Evolutionary conservation across 192 early-diverging fungal genomes (phyloP).

Genomic region (Gryganskiella cystojenkinii): DNA sequence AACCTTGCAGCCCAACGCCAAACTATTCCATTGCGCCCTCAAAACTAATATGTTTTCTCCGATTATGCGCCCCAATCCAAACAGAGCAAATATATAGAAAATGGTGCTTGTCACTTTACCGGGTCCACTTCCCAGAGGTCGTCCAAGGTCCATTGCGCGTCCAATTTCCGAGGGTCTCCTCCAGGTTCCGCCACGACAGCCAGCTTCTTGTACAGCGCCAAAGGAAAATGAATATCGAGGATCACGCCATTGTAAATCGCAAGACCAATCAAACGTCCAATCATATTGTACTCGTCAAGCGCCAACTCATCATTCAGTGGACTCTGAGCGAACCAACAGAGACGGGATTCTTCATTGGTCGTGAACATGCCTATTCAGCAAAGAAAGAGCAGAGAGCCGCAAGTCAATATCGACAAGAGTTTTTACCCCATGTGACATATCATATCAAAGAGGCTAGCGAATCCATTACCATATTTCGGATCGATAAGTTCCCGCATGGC

Average conservation of each 20-base stretch:
- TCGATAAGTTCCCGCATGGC: slow-evolving; percentile 91
- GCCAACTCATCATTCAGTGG: slow-evolving; percentile 59
- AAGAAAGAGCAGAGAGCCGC: neutral
- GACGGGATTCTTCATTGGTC: slow-evolving; percentile 83
- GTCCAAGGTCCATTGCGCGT: slow-evolving; percentile 68
- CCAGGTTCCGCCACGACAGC: slow-evolving; percentile 34
- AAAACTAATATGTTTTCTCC: too few species aligned
- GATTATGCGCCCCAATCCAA: too few species aligned
- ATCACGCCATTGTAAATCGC: slow-evolving; percentile 95
- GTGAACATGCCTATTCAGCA: slow-evolving; percentile 67
- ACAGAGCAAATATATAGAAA: too few species aligned
- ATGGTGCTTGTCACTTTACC: slow-evolving; percentile 49
- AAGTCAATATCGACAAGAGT: neutral
- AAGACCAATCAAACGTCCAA: slow-evolving; percentile 89
- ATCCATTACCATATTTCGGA: slow-evolving; percentile 76
- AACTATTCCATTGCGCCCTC: too few species aligned
- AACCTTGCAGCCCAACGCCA: too few species aligned
- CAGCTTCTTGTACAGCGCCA: slow-evolving; percentile 89
- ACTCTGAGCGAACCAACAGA: slow-evolving; percentile 86
- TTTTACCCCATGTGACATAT: neutral
- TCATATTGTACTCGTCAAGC: slow-evolving; percentile 85
- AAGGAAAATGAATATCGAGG: slow-evolving; percentile 90
- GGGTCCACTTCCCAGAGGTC: slow-evolving; percentile 86
- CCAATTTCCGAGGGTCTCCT: slow-evolving; percentile 43
- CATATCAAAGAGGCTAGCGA: neutral